Conservation (phyloP, 2,329 filamentous ascomycete genomes). For the Phyllosticta capitalensis region DNA sequence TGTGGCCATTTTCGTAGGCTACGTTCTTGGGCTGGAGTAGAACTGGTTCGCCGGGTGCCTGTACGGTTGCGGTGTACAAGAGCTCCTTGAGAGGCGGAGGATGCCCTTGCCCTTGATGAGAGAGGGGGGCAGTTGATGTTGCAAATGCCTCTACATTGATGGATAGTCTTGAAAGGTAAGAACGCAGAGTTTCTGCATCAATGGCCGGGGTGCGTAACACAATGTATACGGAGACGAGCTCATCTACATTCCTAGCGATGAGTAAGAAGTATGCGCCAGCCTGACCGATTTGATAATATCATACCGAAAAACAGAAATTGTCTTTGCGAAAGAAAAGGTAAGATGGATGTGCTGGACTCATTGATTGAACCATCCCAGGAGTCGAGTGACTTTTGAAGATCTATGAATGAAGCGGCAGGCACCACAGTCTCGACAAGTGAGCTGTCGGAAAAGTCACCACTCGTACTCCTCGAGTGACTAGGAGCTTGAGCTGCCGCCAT, state of each 20-base stretch:
- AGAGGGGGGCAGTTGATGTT: slow-evolving; percentile 38
- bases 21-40: slow-evolving; percentile 21
- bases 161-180: slow-evolving; percentile 52
- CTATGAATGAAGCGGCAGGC: slow-evolving; percentile 25
- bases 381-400: slow-evolving; percentile 30
- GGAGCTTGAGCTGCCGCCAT: slow-evolving; percentile 5
- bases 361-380: slow-evolving; percentile 36
- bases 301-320: slow-evolving; percentile 64
- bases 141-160: slow-evolving; percentile 60
- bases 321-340: slow-evolving; percentile 52
- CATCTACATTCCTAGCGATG: slow-evolving; percentile 52
- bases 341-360: slow-evolving; percentile 35
- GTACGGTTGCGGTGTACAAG: slow-evolving; percentile 43
- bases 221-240: slow-evolving; percentile 60
- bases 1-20: slow-evolving; percentile 11
- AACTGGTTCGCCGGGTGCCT: slow-evolving; percentile 22
- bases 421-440: slow-evolving; percentile 31
- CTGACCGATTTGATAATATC: slow-evolving; percentile 29
- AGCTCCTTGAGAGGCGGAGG: slow-evolving; percentile 38
- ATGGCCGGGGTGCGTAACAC: slow-evolving; percentile 55
- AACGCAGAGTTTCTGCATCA: slow-evolving; percentile 47
- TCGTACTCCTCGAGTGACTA: slow-evolving; percentile 21
- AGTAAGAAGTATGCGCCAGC: slow-evolving; percentile 38
- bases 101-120: slow-evolving; percentile 30
- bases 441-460: slow-evolving; percentile 28